Evolutionary conservation across 805 yeast species (phyloP), one percentile per base, ranked within the genome.

Genomic region (Cyberlindnera xishuangbannaensis): DNA sequence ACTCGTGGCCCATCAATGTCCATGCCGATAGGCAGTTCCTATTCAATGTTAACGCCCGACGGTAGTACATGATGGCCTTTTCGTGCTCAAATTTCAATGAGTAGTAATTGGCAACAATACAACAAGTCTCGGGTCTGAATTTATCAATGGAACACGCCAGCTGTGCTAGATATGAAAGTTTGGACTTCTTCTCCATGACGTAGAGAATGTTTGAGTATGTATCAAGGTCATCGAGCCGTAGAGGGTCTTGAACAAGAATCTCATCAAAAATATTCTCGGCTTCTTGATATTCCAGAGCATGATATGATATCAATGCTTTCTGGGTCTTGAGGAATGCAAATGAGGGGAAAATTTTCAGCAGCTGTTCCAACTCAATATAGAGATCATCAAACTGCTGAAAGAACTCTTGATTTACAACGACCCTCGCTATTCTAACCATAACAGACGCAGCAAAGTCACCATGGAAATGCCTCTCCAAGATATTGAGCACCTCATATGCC

Each of bases 1-100:
- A 92, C 61, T 92, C 99, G 59, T 92, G 99, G 9, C 99, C 99
- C 96, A 92, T 87, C 37, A 92, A 65, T 1, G 97, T 92, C 97
- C 97, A 92, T 0, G 97, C 97, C 42, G 86, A 76, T 14, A 87
- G 64, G 47, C 94, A 85, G 45, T 76, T 76, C 40, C 82, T 75
- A 53, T 87, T 83, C 39, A 92, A 65, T 0, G 84, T 74, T 24
- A 92, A 63, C 0, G 98, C 98, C 35, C 97, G 69, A 47, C 86
- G 81, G 53, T 88, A 92, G 59, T 86, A 87, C 76, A 82, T 76
- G 40, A 92, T 85, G 0, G 99, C 95, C 58, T 83, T 84, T 55
- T 87, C 97, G 58, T 92, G 98, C 47, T 92, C 95, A 41, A 87
- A 84, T 47, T 83, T 78, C 57, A 92, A 70, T 22, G 95, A 83